phyloP scores from a whole-genome alignment of 441 rosid species.

The Corymbia citriodora region DNA sequence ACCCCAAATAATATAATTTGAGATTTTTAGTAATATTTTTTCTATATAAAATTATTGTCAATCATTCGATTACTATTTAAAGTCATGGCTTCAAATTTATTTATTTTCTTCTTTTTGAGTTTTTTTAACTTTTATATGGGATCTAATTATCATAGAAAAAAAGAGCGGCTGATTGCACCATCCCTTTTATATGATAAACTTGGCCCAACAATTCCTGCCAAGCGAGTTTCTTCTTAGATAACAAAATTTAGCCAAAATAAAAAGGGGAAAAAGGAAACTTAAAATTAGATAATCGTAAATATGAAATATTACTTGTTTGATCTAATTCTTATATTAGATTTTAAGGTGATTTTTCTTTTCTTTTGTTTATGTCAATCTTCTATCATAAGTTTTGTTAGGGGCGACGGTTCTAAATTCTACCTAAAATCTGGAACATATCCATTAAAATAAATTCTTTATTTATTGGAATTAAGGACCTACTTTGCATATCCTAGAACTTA shows the following conservation, averaged over 20 bases:
- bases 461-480: too few species aligned
- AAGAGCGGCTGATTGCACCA: neutral
- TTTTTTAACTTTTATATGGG: neutral
- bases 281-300: neutral
- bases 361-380: neutral
- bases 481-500: too few species aligned
- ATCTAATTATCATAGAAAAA: neutral
- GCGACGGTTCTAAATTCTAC: too few species aligned
- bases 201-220: too few species aligned
- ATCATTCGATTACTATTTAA: neutral
- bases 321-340: neutral
- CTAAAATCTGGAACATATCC: too few species aligned
- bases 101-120: too few species aligned
- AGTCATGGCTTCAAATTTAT: neutral
- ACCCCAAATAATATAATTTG: too few species aligned
- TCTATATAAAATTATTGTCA: neutral
- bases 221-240: neutral
- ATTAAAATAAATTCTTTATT: too few species aligned
- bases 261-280: neutral
- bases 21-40: too few species aligned
- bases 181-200: neutral
- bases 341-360: neutral
- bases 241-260: neutral
- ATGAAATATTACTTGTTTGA: neutral
- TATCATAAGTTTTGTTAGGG: neutral